A percentile compares a stretch with the other conserved stretches of the same genome.
Evolutionary conservation across 2,329 filamentous ascomycete genomes (phyloP).

Genomic region (Fusarium haematococcum): DNA sequence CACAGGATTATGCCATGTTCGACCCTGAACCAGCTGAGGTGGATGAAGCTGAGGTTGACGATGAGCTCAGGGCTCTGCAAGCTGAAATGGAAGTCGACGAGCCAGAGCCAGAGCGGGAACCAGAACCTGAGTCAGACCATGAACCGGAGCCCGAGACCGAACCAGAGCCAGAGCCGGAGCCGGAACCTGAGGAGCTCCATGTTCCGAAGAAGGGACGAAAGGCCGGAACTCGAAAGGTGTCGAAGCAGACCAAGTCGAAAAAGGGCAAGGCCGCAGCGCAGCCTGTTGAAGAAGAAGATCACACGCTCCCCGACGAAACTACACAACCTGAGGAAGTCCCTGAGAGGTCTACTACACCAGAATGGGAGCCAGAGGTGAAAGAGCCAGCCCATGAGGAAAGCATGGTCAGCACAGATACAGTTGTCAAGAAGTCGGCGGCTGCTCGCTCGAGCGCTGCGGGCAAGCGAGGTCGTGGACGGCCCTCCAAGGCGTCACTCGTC

Average conservation of each 20-base stretch:
- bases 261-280: conserved; percentile 54
- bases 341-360: conserved; percentile 3
- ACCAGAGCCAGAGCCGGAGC: conserved; percentile 17
- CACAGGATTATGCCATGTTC: conserved; percentile 63
- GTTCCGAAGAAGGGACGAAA: conserved; percentile 68
- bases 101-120: conserved; percentile 12
- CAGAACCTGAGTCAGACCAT: neutral
- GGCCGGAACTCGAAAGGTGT: conserved; percentile 61
- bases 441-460: conserved; percentile 25
- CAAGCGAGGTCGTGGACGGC: conserved; percentile 46
- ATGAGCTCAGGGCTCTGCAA: conserved; percentile 63
- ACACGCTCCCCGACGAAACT: conserved; percentile 22
- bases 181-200: conserved; percentile 51
- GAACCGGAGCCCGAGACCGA: conserved; percentile 19
- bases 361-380: conserved; percentile 35
- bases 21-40: conserved; percentile 59
- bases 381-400: conserved; percentile 53
- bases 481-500: conserved; percentile 47
- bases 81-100: conserved; percentile 59
- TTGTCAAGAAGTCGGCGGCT: conserved; percentile 51
- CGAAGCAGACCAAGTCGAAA: conserved; percentile 63
- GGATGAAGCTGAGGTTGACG: conserved; percentile 62
- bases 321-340: conserved; percentile 10
- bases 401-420: conserved; percentile 56
- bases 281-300: conserved; percentile 37